Evolutionary conservation across 345 rosid genomes (phyloP).

Genomic region (Turritis glabra): DNA sequence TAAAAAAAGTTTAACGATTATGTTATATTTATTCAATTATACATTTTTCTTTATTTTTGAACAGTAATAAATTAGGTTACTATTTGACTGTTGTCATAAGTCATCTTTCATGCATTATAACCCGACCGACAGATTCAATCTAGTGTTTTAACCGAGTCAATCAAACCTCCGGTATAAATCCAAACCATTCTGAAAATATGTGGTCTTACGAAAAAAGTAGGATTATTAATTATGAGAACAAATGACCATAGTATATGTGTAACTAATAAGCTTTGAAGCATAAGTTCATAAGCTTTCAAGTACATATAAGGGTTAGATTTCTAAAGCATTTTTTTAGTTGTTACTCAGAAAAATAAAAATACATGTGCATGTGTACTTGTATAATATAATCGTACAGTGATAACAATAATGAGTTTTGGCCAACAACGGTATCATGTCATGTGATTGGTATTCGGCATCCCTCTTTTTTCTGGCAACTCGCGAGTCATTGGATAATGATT

Average conservation of each 20-base stretch:
- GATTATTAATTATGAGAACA: background rate
- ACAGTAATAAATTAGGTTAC: background rate
- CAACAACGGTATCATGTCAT: slow-evolving; percentile 39
- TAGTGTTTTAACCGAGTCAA: background rate
- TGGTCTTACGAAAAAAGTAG: background rate
- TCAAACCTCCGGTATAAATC: background rate
- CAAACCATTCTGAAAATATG: background rate
- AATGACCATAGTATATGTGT: background rate
- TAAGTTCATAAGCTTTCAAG: too few relatives aligned
- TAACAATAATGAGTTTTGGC: slow-evolving; percentile 36
- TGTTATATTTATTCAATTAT: background rate
- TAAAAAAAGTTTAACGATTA: background rate
- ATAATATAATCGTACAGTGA: slow-evolving; percentile 18
- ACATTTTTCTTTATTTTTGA: background rate
- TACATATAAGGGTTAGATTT: background rate
- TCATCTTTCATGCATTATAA: background rate
- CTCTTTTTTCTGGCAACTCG: background rate
- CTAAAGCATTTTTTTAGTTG: background rate
- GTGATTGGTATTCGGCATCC: slow-evolving; percentile 31
- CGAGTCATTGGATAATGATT: slow-evolving; percentile 30
- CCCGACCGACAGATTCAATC: background rate
- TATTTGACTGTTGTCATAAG: background rate
- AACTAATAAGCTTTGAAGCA: slow-evolving; percentile 6
- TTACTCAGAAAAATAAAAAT: slow-evolving; percentile 14
- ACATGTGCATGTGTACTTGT: slow-evolving; percentile 33